phyloP scores from a whole-genome alignment of 768 basidiomycete genomes.

The Russula lepida region DNA sequence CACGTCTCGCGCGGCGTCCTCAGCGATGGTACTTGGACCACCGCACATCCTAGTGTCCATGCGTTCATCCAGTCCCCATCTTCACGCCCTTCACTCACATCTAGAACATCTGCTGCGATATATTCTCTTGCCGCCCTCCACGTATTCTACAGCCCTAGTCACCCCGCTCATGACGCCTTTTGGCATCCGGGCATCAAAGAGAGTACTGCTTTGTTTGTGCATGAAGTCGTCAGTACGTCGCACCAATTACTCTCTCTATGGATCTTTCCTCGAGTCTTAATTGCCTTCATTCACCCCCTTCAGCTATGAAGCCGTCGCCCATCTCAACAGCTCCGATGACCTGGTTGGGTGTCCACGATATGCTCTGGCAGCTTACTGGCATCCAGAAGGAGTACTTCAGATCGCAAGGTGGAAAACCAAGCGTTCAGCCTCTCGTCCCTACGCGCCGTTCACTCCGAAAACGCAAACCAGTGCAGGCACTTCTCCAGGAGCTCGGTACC shows the following conservation, averaged over 20 bases:
- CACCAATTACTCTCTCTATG: not conserved
- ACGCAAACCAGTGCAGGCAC: constrained; percentile 14
- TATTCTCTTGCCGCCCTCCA: constrained; percentile 19
- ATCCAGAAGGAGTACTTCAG: constrained; percentile 18
- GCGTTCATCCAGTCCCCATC: constrained; percentile 14
- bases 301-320: constrained; percentile 8
- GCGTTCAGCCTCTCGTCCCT: not conserved
- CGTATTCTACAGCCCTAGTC: constrained; percentile 17
- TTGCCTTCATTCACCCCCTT: not conserved
- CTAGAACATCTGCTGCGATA: constrained; percentile 12
- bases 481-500: not conserved
- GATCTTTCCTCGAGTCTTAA: not conserved
- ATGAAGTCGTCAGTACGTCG: constrained; percentile 18
- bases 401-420: constrained; percentile 6
- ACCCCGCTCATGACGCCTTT: constrained; percentile 19
- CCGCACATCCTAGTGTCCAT: constrained; percentile 15
- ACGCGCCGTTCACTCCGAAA: constrained; percentile 19
- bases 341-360: constrained; percentile 18
- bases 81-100: constrained; percentile 8
- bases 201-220: constrained; percentile 15
- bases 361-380: constrained; percentile 21
- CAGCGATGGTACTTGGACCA: constrained; percentile 20
- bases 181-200: constrained; percentile 16
- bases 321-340: constrained; percentile 18
- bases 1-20: constrained; percentile 17